A percentile compares a stretch with the other conserved stretches of the same genome.
Conservation (phyloP, 2,329 filamentous ascomycete species). For the Alternaria incomplexa region DNA sequence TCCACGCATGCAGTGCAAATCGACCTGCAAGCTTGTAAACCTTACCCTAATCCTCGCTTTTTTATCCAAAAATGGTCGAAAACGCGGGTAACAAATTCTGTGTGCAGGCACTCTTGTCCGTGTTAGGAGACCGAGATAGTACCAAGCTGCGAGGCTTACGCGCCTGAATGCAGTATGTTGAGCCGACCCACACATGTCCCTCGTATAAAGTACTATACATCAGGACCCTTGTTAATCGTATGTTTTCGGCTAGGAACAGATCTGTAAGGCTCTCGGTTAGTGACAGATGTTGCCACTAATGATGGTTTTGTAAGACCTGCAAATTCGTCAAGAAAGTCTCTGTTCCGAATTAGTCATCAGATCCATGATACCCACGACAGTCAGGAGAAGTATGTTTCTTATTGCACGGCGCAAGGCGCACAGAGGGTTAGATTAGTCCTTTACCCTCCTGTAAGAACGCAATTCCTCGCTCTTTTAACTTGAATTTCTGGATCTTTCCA, state of each 20-base stretch:
- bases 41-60: not conserved
- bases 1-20: not conserved
- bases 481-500: constrained; percentile 97
- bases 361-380: not conserved
- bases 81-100: not conserved
- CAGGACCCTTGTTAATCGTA: not conserved
- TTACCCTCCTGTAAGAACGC: constrained; percentile 30
- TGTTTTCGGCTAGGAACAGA: not conserved
- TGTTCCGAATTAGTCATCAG: not conserved
- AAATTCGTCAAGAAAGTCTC: not conserved
- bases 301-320: not conserved
- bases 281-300: not conserved
- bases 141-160: not conserved
- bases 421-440: constrained; percentile 11
- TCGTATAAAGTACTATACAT: not conserved
- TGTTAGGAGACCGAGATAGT: not conserved
- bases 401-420: not conserved
- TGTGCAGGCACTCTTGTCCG: not conserved
- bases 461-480: constrained; percentile 71
- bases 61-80: not conserved
- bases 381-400: not conserved
- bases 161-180: not conserved
- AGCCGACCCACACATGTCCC: not conserved
- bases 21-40: not conserved
- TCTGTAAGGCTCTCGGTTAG: not conserved